A percentile compares a stretch with the other conserved stretches of the same genome.
These are phyloP conservation scores for Tetrapyrgos nigripes DNA, from an alignment of 1,284 basidiomycete genomes.

Conservation along the genomic window DNA sequence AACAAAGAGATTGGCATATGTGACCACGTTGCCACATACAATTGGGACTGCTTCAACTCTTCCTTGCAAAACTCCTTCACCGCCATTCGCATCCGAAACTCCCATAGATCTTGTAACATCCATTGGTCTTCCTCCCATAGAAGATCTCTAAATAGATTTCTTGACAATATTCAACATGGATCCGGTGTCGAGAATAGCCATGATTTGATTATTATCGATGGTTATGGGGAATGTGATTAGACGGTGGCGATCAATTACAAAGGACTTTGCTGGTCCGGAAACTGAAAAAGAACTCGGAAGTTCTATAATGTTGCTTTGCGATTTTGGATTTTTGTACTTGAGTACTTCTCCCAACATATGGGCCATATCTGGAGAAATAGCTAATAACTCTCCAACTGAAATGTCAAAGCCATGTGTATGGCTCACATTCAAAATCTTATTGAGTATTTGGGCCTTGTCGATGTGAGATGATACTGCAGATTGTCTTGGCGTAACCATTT, in stretches of 20 bases:
- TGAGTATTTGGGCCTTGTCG: no score
- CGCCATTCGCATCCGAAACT: neutral
- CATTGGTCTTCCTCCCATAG: neutral
- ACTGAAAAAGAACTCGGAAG: no score
- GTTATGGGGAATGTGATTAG: neutral
- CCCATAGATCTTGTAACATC: neutral
- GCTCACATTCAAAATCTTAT: no score
- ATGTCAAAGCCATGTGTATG: no score
- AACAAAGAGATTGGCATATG: slow-evolving; percentile 13
- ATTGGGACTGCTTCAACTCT: neutral
- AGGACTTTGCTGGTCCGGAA: neutral
- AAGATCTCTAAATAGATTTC: neutral
- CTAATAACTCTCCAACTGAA: neutral
- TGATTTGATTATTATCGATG: neutral
- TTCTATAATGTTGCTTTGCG: no score
- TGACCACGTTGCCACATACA: neutral
- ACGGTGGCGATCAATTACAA: neutral
- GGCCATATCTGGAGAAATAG: neutral
- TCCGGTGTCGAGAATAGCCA: neutral
- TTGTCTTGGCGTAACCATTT: no score
- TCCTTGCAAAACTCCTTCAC: neutral
- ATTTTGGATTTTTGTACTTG: neutral
- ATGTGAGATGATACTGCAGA: no score
- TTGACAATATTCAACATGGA: neutral
- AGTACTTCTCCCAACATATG: neutral